Conservation (phyloP, 1,284 basidiomycete species). For the Puccinia hordei region DNA sequence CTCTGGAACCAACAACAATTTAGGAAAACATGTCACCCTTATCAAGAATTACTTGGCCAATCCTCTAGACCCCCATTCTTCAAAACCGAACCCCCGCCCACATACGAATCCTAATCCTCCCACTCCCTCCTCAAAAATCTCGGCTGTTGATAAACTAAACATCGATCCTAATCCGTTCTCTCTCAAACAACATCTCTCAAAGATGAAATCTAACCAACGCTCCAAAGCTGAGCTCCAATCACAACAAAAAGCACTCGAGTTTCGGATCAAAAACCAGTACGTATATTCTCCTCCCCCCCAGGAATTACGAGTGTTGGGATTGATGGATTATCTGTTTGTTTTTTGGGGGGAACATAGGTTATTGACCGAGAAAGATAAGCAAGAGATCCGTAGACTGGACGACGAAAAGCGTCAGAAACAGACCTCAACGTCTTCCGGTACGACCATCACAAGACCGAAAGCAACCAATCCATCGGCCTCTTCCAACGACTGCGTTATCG, state of each 20-base stretch:
- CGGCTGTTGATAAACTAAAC: not conserved
- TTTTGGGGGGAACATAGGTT: not conserved
- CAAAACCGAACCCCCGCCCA: not conserved
- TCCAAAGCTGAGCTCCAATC: conserved; percentile 32
- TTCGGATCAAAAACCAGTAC: conserved; percentile 19
- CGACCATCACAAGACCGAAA: not conserved
- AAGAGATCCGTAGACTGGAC: not conserved
- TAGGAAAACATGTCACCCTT: not conserved
- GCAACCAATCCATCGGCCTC: not conserved
- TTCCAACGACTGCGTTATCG: conserved; percentile 12
- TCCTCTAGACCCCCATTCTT: not conserved
- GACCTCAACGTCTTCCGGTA: not conserved
- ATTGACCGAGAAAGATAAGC: conserved; percentile 4
- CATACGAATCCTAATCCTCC: not conserved
- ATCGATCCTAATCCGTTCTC: conserved; percentile 12
- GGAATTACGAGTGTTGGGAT: not conserved
- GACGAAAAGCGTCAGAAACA: conserved; percentile 1
- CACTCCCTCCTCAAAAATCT: not conserved
- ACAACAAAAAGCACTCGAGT: conserved; percentile 38
- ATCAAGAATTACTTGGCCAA: conserved; percentile 10
- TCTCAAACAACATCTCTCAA: not conserved
- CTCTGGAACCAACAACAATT: not conserved
- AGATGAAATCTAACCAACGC: conserved; percentile 17
- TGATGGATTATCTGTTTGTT: not conserved
- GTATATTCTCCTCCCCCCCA: not conserved